Conservation (phyloP, 768 basidiomycete species). For the Rhizopogon salebrosus region DNA sequence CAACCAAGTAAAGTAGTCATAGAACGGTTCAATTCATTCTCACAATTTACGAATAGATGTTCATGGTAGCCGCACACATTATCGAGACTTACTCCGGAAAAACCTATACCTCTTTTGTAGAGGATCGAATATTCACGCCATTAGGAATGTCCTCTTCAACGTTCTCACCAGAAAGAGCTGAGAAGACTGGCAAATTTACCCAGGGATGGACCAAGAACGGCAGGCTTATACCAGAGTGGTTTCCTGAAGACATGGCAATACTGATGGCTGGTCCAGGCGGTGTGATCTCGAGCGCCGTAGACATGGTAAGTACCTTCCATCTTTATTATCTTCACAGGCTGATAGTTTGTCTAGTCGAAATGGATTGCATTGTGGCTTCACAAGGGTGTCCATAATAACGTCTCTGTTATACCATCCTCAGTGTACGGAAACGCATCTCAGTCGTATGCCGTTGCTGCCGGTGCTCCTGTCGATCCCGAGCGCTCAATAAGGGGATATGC, state of each 20-base stretch:
- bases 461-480: constrained; percentile 8
- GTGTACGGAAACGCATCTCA: constrained; percentile 27
- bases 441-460: constrained; percentile 21
- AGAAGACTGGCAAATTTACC: constrained; percentile 24
- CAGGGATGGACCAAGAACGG: constrained; percentile 30
- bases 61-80: constrained; percentile 8
- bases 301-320: constrained; percentile 32
- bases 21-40: neutral
- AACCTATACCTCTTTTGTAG: constrained; percentile 36
- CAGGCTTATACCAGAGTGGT: constrained; percentile 27
- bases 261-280: constrained; percentile 36
- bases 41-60: neutral
- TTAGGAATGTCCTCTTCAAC: constrained; percentile 38
- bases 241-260: constrained; percentile 20
- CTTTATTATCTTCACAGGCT: neutral
- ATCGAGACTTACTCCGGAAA: constrained; percentile 27
- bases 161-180: constrained; percentile 29
- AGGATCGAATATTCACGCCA: constrained; percentile 35
- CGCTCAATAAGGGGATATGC: constrained; percentile 33
- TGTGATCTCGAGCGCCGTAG: constrained; percentile 35
- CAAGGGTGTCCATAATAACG: constrained; percentile 25
- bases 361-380: constrained; percentile 36
- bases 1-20: constrained; percentile 25
- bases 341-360: constrained; percentile 24
- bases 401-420: constrained; percentile 27